Evolutionary conservation across 2,329 filamentous ascomycete genomes (phyloP).

Genomic region (Hypoxylon sp.): DNA sequence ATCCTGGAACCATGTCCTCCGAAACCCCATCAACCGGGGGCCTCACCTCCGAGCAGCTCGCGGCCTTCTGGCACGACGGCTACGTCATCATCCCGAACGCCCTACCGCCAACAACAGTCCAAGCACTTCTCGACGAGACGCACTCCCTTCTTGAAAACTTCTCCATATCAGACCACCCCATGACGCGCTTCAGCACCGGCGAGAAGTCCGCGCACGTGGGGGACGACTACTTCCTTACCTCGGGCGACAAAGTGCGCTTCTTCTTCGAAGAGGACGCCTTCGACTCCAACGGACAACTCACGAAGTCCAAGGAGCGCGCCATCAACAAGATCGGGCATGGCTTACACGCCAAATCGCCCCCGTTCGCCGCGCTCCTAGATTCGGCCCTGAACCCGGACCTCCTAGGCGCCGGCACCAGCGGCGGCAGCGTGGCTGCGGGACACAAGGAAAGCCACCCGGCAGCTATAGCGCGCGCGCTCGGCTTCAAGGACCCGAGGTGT

Average conservation of each 20-base stretch:
- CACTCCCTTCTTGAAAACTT: constrained; percentile 80
- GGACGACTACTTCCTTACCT: constrained; percentile 92
- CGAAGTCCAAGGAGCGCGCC: constrained; percentile 83
- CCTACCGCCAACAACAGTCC: constrained; percentile 74
- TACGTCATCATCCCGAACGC: constrained; percentile 89
- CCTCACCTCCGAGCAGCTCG: constrained; percentile 78
- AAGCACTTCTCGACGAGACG: constrained; percentile 79
- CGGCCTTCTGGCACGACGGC: constrained; percentile 83
- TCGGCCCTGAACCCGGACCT: constrained; percentile 61
- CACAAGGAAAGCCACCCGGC: constrained; percentile 60
- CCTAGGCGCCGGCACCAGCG: constrained; percentile 60
- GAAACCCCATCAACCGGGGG: constrained; percentile 57
- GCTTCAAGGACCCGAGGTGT: constrained; percentile 80
- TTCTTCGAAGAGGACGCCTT: constrained; percentile 98
- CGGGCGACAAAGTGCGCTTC: constrained; percentile 92
- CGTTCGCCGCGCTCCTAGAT: constrained; percentile 71
- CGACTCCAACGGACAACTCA: constrained; percentile 71
- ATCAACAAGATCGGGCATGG: constrained; percentile 92
- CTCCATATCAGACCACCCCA: constrained; percentile 84
- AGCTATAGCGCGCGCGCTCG: constrained; percentile 77
- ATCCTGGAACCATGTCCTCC: constrained; percentile 32
- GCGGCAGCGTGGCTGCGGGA: constrained; percentile 52
- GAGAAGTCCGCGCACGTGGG: constrained; percentile 82
- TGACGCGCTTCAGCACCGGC: constrained; percentile 94
- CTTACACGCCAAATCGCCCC: constrained; percentile 76